Base-by-base conservation (phyloP, 176 grass and related monocot genomes). In the Oryza glumipatula region DNA sequence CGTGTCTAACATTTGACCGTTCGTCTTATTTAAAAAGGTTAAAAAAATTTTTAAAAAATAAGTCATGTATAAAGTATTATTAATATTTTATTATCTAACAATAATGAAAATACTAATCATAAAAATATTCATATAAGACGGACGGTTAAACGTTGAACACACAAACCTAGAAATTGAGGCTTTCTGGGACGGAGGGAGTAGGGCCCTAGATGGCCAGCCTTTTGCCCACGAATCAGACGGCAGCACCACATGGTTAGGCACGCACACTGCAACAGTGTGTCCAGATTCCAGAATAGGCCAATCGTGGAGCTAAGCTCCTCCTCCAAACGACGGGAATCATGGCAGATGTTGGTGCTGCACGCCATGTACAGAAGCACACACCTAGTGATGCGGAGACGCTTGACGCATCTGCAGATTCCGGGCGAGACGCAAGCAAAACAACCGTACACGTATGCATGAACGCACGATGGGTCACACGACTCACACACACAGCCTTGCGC, bases 171-270 rank as follows among this genome's bases (percentile, higher is more conserved):
- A 24, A 26, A 26, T 26, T 26, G 26, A 26, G n/a, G n/a, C n/a
- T n/a, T n/a, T n/a, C n/a, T n/a, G n/a, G n/a, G n/a, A n/a, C n/a
- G n/a, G n/a, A n/a, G n/a, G n/a, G n/a, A n/a, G 26, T 1, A 63
- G 58, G 19, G 58, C n/a, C 58, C n/a, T 63, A 23, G 58, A 63
- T 63, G 58, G 65, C 47, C 19, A 69, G 32, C 71, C 33, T 67
- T 67, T 10, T 19, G 78, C 54, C 83, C 43, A 8, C 78, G 11
- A 17, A 60, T 67, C 13, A 36, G 45, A 56, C 3, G 9, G 78
- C 54, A 81, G 45, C 88, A 45, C 56, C 51, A 41, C 43, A 72
- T 71, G 77, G 82, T 72, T 84, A 68, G 77, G 77, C 82, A 39
- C 26, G 43, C 4, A 13, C 54, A n/a, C 6, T 58, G 54, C 54